Base-by-base conservation (phyloP, 345 rosid genomes). In the Pistacia integerrima region DNA sequence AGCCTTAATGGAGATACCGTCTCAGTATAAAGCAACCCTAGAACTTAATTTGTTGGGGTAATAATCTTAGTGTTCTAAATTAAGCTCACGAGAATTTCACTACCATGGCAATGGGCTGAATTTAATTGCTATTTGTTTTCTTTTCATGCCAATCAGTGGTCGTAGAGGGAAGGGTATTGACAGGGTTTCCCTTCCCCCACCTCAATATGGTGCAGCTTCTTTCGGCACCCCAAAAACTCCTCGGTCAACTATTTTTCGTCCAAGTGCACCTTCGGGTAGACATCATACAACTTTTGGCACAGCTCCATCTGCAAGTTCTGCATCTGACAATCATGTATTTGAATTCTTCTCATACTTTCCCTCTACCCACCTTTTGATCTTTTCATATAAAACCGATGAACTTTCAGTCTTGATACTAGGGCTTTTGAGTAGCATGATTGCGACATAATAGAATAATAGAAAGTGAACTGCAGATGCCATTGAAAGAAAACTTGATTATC, bases 1-100 rank as follows among this genome's bases (percentile, higher is more conserved):
- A 67, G 90, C 98, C 67, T 86, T 97, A 83, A 97, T 97, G 99
- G 98, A 97, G 74, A 87, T 97, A 73, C 99, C 99, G 72, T 72
- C 90, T 71, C 98, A 96, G 81, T 94, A 96, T 82, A 94, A 89
- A 82, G 99, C 99, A 33, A 90, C 97, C 4, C 80, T 91, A 58
- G 99, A 97, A 81, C 93, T 90, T 74, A 87, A 83, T 70, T 77
- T 97, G 48, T 77, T 97, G 78, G 99, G 99, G 99, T 94, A 86
- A 80, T 6, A 22, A 22, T 64, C 20, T 36, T 48, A 52, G 59
- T 48, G 54, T 41, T 55, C 38, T 16, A 22, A 65, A 17, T 17
- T 33, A 17, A 41, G 30, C 49, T 66, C 9, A 3, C 46, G 62
- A 61, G 9, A 33, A 20, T 63, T 68, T 41, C 54, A 28, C 56